These are phyloP conservation scores for Ophiostoma australiae DNA, from an alignment of 2,329 filamentous ascomycete genomes.

Conservation along the genomic window DNA sequence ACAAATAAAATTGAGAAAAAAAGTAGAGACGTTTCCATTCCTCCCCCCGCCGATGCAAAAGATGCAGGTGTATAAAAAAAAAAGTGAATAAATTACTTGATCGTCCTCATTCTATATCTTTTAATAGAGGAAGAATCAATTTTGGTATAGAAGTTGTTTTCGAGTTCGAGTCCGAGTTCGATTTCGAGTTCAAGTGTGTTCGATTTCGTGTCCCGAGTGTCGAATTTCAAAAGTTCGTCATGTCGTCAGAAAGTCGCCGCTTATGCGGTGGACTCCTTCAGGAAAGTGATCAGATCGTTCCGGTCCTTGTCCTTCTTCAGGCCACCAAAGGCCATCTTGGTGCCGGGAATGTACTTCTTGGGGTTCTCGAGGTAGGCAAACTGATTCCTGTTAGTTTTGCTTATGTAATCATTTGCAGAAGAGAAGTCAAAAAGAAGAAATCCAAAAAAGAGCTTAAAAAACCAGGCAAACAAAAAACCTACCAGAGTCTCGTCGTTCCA, in stretches of 20 bases:
- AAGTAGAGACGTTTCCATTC: conserved; percentile 19
- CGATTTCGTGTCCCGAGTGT: neutral
- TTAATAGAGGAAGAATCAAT: conserved; percentile 10
- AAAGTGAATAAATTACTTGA: conserved; percentile 1
- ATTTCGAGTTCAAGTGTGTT: neutral
- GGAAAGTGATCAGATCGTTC: conserved; percentile 94
- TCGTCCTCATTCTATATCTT: conserved; percentile 9
- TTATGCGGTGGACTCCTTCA: conserved; percentile 66
- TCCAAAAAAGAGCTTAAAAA: too few species aligned
- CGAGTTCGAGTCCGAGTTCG: neutral
- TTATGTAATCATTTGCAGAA: too few species aligned
- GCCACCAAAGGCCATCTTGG: conserved; percentile 99
- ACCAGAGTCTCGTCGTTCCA: conserved; percentile 86
- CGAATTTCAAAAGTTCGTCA: neutral
- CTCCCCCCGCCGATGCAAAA: conserved; percentile 15
- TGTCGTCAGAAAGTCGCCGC: conserved; percentile 5
- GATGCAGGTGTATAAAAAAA: conserved; percentile 7
- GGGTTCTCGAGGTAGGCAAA: conserved; percentile 99
- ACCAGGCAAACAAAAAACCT: conserved; percentile 35
- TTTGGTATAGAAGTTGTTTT: neutral
- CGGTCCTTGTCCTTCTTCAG: conserved; percentile 99
- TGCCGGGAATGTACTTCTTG: conserved; percentile 99
- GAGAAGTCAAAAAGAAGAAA: neutral
- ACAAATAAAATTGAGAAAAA: neutral
- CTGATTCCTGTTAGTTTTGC: conserved; percentile 40